A percentile compares a stretch with the other conserved stretches of the same genome.
Conservation (phyloP, 2,329 filamentous ascomycete genomes). For the Pyrenochaeta sp. region DNA sequence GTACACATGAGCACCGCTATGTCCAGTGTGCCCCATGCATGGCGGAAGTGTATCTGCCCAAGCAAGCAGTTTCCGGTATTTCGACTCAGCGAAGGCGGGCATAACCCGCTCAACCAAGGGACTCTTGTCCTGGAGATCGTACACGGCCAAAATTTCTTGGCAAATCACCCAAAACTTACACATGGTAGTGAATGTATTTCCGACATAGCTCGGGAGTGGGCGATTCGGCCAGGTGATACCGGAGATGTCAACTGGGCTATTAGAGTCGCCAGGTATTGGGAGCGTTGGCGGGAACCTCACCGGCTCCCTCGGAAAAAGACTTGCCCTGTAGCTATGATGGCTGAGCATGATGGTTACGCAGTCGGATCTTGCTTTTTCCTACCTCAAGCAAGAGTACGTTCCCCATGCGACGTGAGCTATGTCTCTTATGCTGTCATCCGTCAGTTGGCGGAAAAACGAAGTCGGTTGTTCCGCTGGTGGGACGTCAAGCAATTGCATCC, state of each 20-base stretch:
- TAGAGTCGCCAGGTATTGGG: constrained; percentile 2
- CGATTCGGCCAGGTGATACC: background rate
- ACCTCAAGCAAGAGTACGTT: constrained; percentile 11
- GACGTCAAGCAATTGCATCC: constrained; percentile 10
- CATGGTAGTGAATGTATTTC: constrained; percentile 3
- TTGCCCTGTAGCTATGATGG: constrained; percentile 3
- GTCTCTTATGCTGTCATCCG: constrained; percentile 5
- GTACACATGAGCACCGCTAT: constrained; percentile 4
- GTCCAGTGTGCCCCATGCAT: background rate
- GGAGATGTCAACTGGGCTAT: background rate
- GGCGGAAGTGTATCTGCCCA: constrained; percentile 6
- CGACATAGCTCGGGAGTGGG: background rate
- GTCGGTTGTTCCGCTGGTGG: background rate
- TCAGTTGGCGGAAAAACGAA: background rate
- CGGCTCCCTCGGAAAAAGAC: constrained; percentile 7
- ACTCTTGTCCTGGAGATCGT: background rate
- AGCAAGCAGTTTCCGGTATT: constrained; percentile 9
- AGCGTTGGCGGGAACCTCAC: constrained; percentile 3
- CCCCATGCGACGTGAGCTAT: constrained; percentile 9
- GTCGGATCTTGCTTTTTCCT: background rate
- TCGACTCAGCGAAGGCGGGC: constrained; percentile 8
- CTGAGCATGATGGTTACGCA: constrained; percentile 3
- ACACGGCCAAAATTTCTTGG: constrained; percentile 9
- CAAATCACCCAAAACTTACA: constrained; percentile 6
- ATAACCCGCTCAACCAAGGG: constrained; percentile 8